A percentile compares a stretch with the other conserved stretches of the same genome.
These are phyloP conservation scores for Leccinum pellstonianum DNA, from an alignment of 768 basidiomycete species.

Conservation along the genomic window DNA sequence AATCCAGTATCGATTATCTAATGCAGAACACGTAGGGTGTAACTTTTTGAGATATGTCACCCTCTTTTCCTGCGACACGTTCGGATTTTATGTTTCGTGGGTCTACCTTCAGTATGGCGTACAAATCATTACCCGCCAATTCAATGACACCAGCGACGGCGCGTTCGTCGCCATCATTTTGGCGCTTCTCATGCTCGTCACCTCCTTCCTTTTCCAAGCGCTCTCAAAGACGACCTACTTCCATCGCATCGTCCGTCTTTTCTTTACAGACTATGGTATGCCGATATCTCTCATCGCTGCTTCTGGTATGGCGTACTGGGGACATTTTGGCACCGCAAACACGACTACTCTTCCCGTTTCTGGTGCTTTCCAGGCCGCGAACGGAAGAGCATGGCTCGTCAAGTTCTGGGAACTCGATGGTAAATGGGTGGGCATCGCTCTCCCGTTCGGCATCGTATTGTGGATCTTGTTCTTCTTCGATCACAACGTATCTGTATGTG, in stretches of 20 bases:
- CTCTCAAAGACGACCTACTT: conserved; percentile 65
- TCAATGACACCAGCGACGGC: conserved; percentile 44
- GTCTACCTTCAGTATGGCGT: conserved; percentile 89
- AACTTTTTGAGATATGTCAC: conserved; percentile 87
- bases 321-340: conserved; percentile 59
- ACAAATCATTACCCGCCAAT: conserved; percentile 78
- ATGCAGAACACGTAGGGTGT: conserved; percentile 49
- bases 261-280: conserved; percentile 89
- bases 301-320: conserved; percentile 86
- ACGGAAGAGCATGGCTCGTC: conserved; percentile 79
- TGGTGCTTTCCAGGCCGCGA: conserved; percentile 67
- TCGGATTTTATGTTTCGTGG: conserved; percentile 91
- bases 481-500: conserved; percentile 80
- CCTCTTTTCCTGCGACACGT: conserved; percentile 87
- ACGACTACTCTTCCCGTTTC: conserved; percentile 68
- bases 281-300: conserved; percentile 77
- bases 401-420: conserved; percentile 84
- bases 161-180: conserved; percentile 67
- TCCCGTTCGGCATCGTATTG: conserved; percentile 85
- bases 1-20: neutral
- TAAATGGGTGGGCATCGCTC: conserved; percentile 86
- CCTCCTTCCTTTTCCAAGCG: conserved; percentile 70
- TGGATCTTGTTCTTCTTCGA: conserved; percentile 96
- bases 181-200: conserved; percentile 73
- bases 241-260: conserved; percentile 70